Conservation (phyloP, 179 eudicot species). For the Dionaea muscipula region DNA sequence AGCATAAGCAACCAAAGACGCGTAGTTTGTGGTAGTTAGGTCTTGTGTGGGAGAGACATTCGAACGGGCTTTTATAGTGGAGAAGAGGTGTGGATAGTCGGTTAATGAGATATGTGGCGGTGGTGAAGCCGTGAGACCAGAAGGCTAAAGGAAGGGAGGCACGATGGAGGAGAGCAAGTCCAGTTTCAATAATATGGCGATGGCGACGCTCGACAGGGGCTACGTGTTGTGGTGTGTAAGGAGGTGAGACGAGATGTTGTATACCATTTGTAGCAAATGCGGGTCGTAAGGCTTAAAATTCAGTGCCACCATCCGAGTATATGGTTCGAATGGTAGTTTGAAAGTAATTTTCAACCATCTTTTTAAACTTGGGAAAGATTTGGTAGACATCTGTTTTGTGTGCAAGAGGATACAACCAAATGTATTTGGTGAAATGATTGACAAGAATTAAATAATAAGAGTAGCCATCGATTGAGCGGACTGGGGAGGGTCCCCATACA, state of each 20-base stretch:
- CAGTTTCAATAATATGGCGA: background rate
- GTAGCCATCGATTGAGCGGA: background rate
- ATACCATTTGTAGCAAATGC: background rate
- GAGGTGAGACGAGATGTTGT: background rate
- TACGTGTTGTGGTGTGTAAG: background rate
- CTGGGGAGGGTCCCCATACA: background rate
- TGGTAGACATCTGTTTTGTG: background rate
- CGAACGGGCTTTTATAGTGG: no score
- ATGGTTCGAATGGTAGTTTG: background rate
- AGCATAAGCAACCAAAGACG: background rate
- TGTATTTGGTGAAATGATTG: background rate
- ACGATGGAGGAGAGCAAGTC: background rate
- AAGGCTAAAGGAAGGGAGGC: background rate
- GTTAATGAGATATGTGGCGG: no score
- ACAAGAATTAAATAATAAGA: background rate
- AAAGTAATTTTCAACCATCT: background rate
- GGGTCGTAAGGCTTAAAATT: background rate
- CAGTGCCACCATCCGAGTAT: background rate
- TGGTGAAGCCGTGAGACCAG: no score
- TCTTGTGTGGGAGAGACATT: no score
- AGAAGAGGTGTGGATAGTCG: no score
- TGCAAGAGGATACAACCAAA: background rate
- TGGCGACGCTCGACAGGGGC: background rate
- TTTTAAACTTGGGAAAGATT: background rate
- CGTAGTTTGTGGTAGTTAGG: background rate